phyloP scores from a whole-genome alignment of 106 monocot species.

The Hemerocallis citrina region DNA sequence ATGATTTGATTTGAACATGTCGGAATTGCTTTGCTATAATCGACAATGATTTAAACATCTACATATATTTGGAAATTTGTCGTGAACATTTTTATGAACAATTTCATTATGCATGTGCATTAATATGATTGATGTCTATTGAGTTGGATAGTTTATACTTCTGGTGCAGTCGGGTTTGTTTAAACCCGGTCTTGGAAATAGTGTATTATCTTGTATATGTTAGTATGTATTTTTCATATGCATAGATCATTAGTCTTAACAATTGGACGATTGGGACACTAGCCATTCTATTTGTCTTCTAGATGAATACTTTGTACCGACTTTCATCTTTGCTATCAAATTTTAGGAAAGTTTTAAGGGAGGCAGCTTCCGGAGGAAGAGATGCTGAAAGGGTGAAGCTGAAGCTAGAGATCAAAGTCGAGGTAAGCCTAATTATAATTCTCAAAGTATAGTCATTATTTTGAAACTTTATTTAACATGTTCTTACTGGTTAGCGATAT shows the following conservation, averaged over 20 bases:
- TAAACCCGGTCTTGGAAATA: too few species aligned
- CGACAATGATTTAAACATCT: too few species aligned
- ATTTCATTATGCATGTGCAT: too few species aligned
- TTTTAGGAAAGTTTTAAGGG: conserved; percentile 78
- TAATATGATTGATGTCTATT: too few species aligned
- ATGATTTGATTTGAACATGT: too few species aligned
- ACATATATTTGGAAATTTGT: too few species aligned
- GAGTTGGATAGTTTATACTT: too few species aligned
- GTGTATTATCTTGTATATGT: too few species aligned
- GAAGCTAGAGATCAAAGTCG: conserved; percentile 82
- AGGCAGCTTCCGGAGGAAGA: conserved; percentile 72
- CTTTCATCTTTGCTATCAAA: conserved; percentile 9
- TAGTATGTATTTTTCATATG: too few species aligned
- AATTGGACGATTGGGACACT: background rate
- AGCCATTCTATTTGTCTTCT: background rate
- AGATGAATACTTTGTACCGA: background rate
- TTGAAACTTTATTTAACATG: background rate
- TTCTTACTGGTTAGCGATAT: background rate
- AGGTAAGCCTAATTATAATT: conserved; percentile 34
- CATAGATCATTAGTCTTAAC: background rate
- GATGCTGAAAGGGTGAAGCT: conserved; percentile 77
- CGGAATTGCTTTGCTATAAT: too few species aligned
- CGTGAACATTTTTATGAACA: too few species aligned
- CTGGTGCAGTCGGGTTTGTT: too few species aligned
- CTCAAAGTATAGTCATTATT: background rate